phyloP scores from a whole-genome alignment of 108 stramenopile genomes.

The Stephanodiscus minutulus region DNA sequence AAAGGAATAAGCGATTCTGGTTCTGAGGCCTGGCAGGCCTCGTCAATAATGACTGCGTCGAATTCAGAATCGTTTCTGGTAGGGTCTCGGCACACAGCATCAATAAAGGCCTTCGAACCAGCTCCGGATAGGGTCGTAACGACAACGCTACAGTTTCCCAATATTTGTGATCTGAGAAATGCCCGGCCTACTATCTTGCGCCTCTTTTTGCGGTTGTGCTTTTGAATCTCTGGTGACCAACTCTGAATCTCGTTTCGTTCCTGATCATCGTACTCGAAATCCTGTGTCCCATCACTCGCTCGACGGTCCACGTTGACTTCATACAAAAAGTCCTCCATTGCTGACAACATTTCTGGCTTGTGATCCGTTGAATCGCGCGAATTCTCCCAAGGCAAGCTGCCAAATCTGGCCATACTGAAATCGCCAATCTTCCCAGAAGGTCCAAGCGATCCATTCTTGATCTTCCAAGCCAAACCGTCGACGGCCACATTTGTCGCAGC shows the following conservation, averaged over 20 bases:
- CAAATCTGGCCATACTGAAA: constrained; percentile 43
- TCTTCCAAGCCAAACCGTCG: constrained; percentile 70
- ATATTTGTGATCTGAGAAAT: constrained; percentile 33
- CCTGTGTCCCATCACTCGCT: constrained; percentile 28
- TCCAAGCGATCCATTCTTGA: constrained; percentile 51
- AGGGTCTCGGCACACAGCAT: constrained; percentile 45
- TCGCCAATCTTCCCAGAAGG: constrained; percentile 52
- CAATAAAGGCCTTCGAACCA: constrained; percentile 59
- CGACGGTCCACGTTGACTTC: constrained; percentile 46
- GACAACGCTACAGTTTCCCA: constrained; percentile 49
- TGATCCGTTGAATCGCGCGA: constrained; percentile 21
- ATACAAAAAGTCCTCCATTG: constrained; percentile 48
- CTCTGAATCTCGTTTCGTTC: constrained; percentile 12
- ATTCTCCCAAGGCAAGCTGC: constrained; percentile 48
- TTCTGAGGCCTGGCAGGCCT: constrained; percentile 88
- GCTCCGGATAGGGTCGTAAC: constrained; percentile 55
- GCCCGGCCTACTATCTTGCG: constrained; percentile 23
- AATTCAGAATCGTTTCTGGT: constrained; percentile 62
- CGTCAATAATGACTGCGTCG: constrained; percentile 86
- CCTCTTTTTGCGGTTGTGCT: constrained; percentile 31
- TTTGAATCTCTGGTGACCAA: constrained; percentile 29
- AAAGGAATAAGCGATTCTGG: constrained; percentile 84
- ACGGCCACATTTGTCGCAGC: constrained; percentile 82
- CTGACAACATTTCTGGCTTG: constrained; percentile 32
- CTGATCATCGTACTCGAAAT: constrained; percentile 24